These are phyloP conservation scores for Eucalyptus decipiens DNA, from an alignment of 345 rosid genomes.

Conservation along the genomic window DNA sequence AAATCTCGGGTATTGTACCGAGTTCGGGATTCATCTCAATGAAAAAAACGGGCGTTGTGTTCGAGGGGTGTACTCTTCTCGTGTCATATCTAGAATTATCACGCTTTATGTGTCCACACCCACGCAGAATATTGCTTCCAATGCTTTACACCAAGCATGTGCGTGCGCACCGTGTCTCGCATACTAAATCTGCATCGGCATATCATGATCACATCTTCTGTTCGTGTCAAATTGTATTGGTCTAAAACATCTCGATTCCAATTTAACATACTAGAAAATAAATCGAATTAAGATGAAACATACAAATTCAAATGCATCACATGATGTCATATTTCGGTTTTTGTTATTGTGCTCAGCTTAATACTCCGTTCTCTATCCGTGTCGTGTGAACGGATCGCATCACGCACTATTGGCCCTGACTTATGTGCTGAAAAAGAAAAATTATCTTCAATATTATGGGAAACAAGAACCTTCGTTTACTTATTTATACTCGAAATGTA, in stretches of 20 bases:
- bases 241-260: neutral
- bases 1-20: no score
- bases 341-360: no score
- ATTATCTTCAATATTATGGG: neutral
- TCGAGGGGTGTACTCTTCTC: rapidly evolving
- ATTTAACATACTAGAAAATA: neutral
- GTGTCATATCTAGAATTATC: neutral
- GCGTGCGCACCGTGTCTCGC: rapidly evolving
- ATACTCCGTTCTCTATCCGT: rapidly evolving
- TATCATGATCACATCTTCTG: neutral
- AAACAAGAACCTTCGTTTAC: neutral
- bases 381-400: rapidly evolving
- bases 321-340: rapidly evolving
- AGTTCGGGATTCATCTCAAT: no score
- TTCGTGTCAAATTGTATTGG: neutral
- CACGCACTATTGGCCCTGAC: rapidly evolving
- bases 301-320: neutral
- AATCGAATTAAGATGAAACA: no score
- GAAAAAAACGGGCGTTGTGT: no score
- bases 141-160: neutral
- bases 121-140: rapidly evolving
- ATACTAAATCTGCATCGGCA: no score
- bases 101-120: rapidly evolving
- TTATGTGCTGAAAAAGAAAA: rapidly evolving
- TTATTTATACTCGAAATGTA: neutral